Conservation (phyloP, 1,139 yeast species). For the Diutina sp. region DNA sequence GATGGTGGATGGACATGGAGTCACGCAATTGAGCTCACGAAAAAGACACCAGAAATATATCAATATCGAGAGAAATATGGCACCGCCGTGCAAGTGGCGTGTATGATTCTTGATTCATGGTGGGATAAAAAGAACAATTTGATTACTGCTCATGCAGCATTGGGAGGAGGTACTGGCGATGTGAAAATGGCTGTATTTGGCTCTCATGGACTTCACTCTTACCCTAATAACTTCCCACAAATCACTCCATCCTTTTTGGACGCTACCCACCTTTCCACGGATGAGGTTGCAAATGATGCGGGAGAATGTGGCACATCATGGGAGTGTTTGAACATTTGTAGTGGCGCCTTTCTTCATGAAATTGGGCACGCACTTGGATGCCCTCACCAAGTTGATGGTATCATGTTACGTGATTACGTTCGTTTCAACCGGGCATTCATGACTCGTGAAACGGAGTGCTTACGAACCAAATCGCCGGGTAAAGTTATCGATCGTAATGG, state of each 20-base stretch:
- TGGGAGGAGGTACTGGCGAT: conserved; percentile 75
- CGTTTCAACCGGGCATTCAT: conserved; percentile 72
- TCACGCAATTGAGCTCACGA: conserved; percentile 66
- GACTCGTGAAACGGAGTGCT: conserved; percentile 49
- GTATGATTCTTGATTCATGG: conserved; percentile 70
- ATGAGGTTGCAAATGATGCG: conserved; percentile 80
- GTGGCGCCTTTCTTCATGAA: conserved; percentile 94
- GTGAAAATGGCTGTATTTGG: conserved; percentile 83
- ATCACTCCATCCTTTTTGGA: conserved; percentile 62
- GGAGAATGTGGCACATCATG: conserved; percentile 77
- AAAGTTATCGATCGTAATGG: conserved; percentile 40
- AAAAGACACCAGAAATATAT: conserved; percentile 19
- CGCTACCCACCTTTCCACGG: conserved; percentile 43
- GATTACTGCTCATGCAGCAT: conserved; percentile 82
- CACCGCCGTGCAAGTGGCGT: conserved; percentile 69
- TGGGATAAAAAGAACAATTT: conserved; percentile 50
- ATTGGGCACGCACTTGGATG: conserved; percentile 85
- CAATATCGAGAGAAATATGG: conserved; percentile 6
- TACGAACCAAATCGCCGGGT: conserved; percentile 32
- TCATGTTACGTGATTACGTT: conserved; percentile 80
- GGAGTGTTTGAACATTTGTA: conserved; percentile 78
- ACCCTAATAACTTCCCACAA: conserved; percentile 73
- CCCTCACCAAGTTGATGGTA: conserved; percentile 84
- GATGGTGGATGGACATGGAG: conserved; percentile 66
- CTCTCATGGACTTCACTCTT: conserved; percentile 80